Evolutionary conservation across 1,284 basidiomycete genomes (phyloP), one percentile per base, ranked within the genome.

Genomic region (Rhodofomes roseus): DNA sequence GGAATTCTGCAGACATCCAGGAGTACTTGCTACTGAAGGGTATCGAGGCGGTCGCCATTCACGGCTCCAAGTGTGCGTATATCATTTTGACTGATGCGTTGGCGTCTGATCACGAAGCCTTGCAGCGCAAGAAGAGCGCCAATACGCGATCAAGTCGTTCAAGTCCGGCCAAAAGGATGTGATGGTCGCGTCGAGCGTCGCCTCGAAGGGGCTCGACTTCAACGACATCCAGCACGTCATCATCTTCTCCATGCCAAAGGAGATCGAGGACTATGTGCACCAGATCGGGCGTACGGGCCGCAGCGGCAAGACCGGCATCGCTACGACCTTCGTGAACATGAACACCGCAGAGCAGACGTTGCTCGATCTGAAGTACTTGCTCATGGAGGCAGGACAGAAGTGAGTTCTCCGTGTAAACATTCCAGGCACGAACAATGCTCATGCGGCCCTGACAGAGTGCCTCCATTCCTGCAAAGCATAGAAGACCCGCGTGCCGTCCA

Each of bases 321-420:
- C 97, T n/a, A 99, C 97, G 23, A 97, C 97, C n/a, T 99, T 99
- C 74, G 94, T 99, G 59, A 99, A 99, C 72, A 95, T 96, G 89
- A 93, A 93, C 69, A 97, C 96, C 2, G 83, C 90, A 0, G 96
- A 99, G 72, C 96, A 98, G 77, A 99, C 96, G 0, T 77, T 99
- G 52, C 76, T 99, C 62, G 97, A 99, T 81, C 79, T 99, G 63
- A 99, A 99, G 76, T 99, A 99, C 71, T 77, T 99, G 54, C 78
- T 99, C 55, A 91, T 97, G 81, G 97, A 99, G 74, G 96, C 96
- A 1, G 97, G 96, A 57, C 97, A 99, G 77, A 95, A 95, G 92
- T 91, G 61, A 56, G 85, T 80, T 48, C 22, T 40, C 39, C 61
- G 59, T 18, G 7, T 57, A n/a, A n/a, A n/a, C 12, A 43, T 50